Evolutionary conservation across 495 filamentous ascomycete genomes (phyloP), one percentile per base, ranked within the genome.

Genomic region (Penicillium canariense): DNA sequence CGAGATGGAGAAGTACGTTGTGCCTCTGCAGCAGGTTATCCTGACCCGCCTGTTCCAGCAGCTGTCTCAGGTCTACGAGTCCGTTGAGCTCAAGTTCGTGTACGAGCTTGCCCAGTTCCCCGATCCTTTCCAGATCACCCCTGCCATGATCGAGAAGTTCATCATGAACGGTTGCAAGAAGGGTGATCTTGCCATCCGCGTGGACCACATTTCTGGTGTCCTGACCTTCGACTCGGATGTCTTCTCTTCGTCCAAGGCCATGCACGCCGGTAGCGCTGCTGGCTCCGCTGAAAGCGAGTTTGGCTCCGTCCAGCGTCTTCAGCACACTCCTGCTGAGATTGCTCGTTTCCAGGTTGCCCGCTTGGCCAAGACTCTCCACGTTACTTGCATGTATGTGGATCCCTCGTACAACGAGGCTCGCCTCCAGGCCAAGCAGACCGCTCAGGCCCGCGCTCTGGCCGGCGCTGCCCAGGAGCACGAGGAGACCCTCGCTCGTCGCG

Each of bases 81-180:
- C 93, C 47, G 93, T 98, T 45, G 89, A 96, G 72, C 86, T 98
- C 40, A 84, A 85, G 58, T 96, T 96, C 65, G 93, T 98, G 28
- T 87, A 96, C 64, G 85, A 90, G 63, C 87, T 97, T 27, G 94
- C 94, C 52, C 84, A 94, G 68, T 98, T 98, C 80, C 94, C 94
- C 26, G 91, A 96, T 62, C 93, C 94, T 22, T 97, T 95, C 84
- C 88, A 96, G 76, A 91, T 97, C 59, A 87, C 81, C 57, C 87
- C 88, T 34, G 86, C 84, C 59, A 96, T 89, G 56, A 96, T 98
- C 54, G 94, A 98, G 77, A 98, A 98, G 77, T 98, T 98, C 81
- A 97, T 98, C 81, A 98, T 98, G 94, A 98, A 98, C 74, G 94
- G 94, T 55, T 97, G 94, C 82, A 98, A 98, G 84, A 98, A 98